Conservation (phyloP, 1,139 yeast genomes). For the Taiozyma onychis region DNA sequence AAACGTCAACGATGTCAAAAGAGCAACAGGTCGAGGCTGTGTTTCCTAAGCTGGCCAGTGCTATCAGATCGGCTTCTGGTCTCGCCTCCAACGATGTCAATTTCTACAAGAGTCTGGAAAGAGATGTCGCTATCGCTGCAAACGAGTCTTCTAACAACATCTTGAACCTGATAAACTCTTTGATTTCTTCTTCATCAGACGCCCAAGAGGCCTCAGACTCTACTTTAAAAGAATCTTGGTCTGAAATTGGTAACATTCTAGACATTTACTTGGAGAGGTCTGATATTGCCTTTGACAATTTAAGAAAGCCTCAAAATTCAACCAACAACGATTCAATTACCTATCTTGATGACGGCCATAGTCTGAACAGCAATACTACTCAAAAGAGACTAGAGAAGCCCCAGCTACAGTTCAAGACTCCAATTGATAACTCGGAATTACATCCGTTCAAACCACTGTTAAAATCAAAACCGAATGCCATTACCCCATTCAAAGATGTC, state of each 20-base stretch:
- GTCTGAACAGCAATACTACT: conserved; percentile 16
- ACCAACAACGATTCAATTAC: conserved; percentile 29
- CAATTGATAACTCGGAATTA: conserved; percentile 63
- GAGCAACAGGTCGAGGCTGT: background rate
- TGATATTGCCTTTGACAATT: conserved; percentile 57
- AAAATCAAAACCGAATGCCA: conserved; percentile 63
- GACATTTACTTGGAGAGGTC: conserved; percentile 73
- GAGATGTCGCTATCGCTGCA: conserved; percentile 37
- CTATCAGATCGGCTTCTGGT: conserved; percentile 66
- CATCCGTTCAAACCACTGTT: conserved; percentile 76
- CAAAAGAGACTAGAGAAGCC: conserved; percentile 56
- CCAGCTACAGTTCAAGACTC: conserved; percentile 51
- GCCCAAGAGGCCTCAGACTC: conserved; percentile 36
- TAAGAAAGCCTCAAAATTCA: conserved; percentile 21
- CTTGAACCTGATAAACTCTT: conserved; percentile 45
- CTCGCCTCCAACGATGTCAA: conserved; percentile 76
- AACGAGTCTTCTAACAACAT: conserved; percentile 40
- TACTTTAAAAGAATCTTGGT: conserved; percentile 49
- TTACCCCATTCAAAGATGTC: conserved; percentile 50
- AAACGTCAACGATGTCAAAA: background rate
- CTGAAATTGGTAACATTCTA: conserved; percentile 47
- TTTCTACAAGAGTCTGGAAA: conserved; percentile 68
- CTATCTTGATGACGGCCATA: conserved; percentile 43
- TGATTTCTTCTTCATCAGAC: conserved; percentile 40
- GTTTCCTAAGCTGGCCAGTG: conserved; percentile 39